phyloP scores from a whole-genome alignment of 495 filamentous ascomycete species.

The Jackrogersella multiformis region DNA sequence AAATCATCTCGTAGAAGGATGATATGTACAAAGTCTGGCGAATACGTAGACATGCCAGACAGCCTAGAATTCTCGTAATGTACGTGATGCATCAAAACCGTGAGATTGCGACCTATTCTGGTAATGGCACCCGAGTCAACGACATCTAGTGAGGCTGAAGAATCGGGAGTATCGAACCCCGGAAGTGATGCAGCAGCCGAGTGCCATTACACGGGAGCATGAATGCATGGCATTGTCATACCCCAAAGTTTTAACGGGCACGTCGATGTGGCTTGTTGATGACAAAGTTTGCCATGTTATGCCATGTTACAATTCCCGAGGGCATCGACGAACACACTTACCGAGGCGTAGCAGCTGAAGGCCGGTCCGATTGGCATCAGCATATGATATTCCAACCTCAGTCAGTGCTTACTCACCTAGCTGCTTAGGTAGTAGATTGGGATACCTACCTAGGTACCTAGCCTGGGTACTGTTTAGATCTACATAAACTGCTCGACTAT shows the following conservation, averaged over 20 bases:
- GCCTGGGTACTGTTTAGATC: background rate
- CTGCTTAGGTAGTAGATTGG: background rate
- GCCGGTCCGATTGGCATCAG: slow-evolving; percentile 37
- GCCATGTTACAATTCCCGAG: slow-evolving; percentile 11
- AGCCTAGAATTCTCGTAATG: slow-evolving; percentile 2
- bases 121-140: slow-evolving; percentile 36
- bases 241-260: slow-evolving; percentile 19
- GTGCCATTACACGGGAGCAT: slow-evolving; percentile 16
- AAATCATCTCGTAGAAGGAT: background rate
- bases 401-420: background rate
- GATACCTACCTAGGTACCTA: slow-evolving; percentile 6
- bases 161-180: slow-evolving; percentile 20
- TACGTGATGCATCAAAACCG: slow-evolving; percentile 10
- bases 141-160: slow-evolving; percentile 36
- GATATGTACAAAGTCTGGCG: background rate
- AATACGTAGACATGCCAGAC: slow-evolving; percentile 10
- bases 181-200: slow-evolving; percentile 24
- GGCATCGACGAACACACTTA: slow-evolving; percentile 14
- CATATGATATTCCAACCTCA: background rate
- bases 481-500: background rate
- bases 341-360: slow-evolving; percentile 32
- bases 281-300: slow-evolving; percentile 22
- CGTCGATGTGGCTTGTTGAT: slow-evolving; percentile 28
- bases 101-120: slow-evolving; percentile 21
- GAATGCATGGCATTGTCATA: slow-evolving; percentile 35